Base-by-base conservation (phyloP, 2,329 filamentous ascomycete genomes). In the Chaetomium sp. region DNA sequence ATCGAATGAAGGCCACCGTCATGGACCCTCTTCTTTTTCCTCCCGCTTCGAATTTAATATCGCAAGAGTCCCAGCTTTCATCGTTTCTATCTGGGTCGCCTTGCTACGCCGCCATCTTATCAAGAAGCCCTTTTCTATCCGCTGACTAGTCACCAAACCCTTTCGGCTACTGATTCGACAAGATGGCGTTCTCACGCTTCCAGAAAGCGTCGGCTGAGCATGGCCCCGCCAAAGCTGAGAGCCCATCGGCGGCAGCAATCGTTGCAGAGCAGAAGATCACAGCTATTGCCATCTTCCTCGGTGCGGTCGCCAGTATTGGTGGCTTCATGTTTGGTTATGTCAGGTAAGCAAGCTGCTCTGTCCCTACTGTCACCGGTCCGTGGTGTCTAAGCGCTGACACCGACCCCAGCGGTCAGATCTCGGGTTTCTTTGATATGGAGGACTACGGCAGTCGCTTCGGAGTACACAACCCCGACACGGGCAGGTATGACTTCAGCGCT, bases 401-500 rank as follows among this genome's bases (percentile, higher is more conserved):
- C 21, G 51, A 31, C 27, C 10, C 12, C 67, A 85, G 82, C 72
- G 85, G 85, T 76, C 84, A 87, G 69, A 85, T 86, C 50, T 85
- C 80, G 5, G 86, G 87, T 60, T 88, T 87, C 75, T 83, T 89
- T 69, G 75, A 80, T 62, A 88, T 88, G 85, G 56, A 75, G 2
- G 81, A 89, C 73, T 89, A 83, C 67, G 76, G 79, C 35, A 65
- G 70, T 3, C 83, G 86, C 49, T 89, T 89, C 69, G 84, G 83
- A 33, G 72, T 80, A 35, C 68, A 72, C 49, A 73, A 78, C 3
- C 63, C 72, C 25, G 70, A 78, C 38, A 80, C 66, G 8, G 65
- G 79, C 57, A 68, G 70, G 0, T 79, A 80, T 68, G 69, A 73
- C 23, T 90, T 90, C 75, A 82, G 79, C 62, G 82, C 87, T 21